Evolutionary conservation across 257 asterid genomes (phyloP), one percentile per base, ranked within the genome.

Genomic region (Fraxinus quadrangulata): DNA sequence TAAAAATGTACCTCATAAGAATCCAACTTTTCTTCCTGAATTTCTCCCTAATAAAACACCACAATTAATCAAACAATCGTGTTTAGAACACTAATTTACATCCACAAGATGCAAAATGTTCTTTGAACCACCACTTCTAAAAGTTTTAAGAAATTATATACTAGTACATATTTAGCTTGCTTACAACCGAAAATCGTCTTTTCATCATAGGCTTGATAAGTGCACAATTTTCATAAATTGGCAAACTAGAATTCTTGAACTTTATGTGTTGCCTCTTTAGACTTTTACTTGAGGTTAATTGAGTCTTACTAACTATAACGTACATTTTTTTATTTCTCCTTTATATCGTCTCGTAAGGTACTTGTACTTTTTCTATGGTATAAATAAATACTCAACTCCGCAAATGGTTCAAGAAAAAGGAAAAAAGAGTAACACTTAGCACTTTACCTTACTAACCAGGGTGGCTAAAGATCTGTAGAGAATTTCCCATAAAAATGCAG

Each of bases 1-100:
- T 92, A 96, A 40, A 92, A 96, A 73, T 96, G 91, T 33, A 90
- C 94, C 23, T 96, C 98, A 12, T 96, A 93, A 0, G 80, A 78
- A 33, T 92, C 95, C 12, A 93, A 70, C 63, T 76, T 88, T 54
- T 81, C 95, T 87, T 87, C 84, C 73, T 87, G 87, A 21, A 93
- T 70, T 28, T 84, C 87, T 37, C 99, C 98, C 98, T 95, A 37
- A 31, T 19, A 5, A 65, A 68, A 47, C 67, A 54, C 49, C 12
- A 54, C 63, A 8, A 67, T 30, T 3, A 16, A 13, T 10, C 1
- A 31, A 59, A 42, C 49, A 42, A 42, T 42, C 17, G 12, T 40
- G 0, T 42, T 14, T 42, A 42, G 49, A 42, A 42, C 17, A 42
- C 49, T 11, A 30, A 30, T 30, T 42, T 11, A 42, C 49, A 42